These are phyloP conservation scores for Talaromyces nanjingensis DNA, from an alignment of 495 filamentous ascomycete genomes.

Conservation along the genomic window DNA sequence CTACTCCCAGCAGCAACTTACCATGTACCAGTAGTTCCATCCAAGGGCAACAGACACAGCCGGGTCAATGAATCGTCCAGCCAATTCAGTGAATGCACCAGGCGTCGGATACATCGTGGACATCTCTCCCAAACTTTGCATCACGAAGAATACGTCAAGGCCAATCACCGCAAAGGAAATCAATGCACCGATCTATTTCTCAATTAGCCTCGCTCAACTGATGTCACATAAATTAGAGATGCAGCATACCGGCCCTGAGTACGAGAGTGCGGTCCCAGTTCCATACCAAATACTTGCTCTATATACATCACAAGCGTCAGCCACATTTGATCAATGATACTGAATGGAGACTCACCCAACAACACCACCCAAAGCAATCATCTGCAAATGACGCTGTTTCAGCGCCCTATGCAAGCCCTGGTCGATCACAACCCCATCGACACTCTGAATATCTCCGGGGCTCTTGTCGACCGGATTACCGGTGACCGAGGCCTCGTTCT, in stretches of 20 bases:
- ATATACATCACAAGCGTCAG: slow-evolving; percentile 16
- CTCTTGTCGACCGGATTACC: background rate
- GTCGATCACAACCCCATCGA: slow-evolving; percentile 16
- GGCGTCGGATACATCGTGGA: slow-evolving; percentile 49
- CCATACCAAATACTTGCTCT: slow-evolving; percentile 22
- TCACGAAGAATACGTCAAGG: slow-evolving; percentile 27
- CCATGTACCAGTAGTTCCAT: slow-evolving; percentile 39
- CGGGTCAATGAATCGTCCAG: slow-evolving; percentile 39
- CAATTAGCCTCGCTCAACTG: slow-evolving; percentile 3
- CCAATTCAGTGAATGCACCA: slow-evolving; percentile 42
- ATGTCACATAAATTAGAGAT: background rate
- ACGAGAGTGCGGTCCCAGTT: slow-evolving; percentile 5
- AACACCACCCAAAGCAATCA: slow-evolving; percentile 27
- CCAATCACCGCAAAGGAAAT: slow-evolving; percentile 41
- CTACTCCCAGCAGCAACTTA: background rate
- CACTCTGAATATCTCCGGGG: background rate
- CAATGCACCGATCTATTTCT: slow-evolving; percentile 24
- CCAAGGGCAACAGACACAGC: slow-evolving; percentile 43
- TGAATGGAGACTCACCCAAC: slow-evolving; percentile 26
- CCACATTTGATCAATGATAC: background rate
- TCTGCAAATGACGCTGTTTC: slow-evolving; percentile 25
- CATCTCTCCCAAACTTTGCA: slow-evolving; percentile 38
- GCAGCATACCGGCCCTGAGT: slow-evolving; percentile 7
- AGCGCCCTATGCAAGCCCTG: slow-evolving; percentile 22
- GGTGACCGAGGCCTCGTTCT: background rate